A percentile compares a stretch with the other conserved stretches of the same genome.
These are phyloP conservation scores for Fraxinus albicans DNA, from an alignment of 305 asterid species.

Conservation along the genomic window DNA sequence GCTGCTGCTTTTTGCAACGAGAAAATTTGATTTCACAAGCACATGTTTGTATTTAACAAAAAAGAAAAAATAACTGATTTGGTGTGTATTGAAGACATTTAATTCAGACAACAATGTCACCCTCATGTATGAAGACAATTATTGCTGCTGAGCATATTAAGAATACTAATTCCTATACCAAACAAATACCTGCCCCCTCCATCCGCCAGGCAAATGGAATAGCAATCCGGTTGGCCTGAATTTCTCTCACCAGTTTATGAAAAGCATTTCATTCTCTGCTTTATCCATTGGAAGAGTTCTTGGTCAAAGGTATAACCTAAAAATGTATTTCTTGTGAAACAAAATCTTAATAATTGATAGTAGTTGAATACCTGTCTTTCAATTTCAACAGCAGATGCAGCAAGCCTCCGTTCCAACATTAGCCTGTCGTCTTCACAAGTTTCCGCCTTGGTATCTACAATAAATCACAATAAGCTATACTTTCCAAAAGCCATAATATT, in stretches of 20 bases:
- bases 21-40: conserved; percentile 23
- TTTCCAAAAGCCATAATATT: background rate
- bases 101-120: conserved; percentile 2
- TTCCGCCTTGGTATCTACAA: conserved; percentile 63
- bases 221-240: conserved; percentile 14
- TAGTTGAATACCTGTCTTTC: conserved; percentile 67
- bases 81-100: conserved; percentile 12
- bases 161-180: background rate
- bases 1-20: conserved; percentile 37
- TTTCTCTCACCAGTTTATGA: conserved; percentile 36
- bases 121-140: conserved; percentile 14
- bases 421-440: conserved; percentile 70
- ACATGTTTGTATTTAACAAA: conserved; percentile 17
- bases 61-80: conserved; percentile 10
- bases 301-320: conserved; percentile 7
- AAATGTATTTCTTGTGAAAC: conserved; percentile 15
- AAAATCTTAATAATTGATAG: background rate
- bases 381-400: conserved; percentile 72
- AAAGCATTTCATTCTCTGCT: conserved; percentile 89
- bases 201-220: background rate
- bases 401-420: conserved; percentile 66
- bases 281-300: conserved; percentile 22
- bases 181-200: conserved; percentile 8
- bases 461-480: conserved; percentile 4
- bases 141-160: background rate